A percentile compares a stretch with the other conserved stretches of the same genome.
phyloP scores from a whole-genome alignment of 768 basidiomycete genomes.

The Coprinellus aureogranulatus region DNA sequence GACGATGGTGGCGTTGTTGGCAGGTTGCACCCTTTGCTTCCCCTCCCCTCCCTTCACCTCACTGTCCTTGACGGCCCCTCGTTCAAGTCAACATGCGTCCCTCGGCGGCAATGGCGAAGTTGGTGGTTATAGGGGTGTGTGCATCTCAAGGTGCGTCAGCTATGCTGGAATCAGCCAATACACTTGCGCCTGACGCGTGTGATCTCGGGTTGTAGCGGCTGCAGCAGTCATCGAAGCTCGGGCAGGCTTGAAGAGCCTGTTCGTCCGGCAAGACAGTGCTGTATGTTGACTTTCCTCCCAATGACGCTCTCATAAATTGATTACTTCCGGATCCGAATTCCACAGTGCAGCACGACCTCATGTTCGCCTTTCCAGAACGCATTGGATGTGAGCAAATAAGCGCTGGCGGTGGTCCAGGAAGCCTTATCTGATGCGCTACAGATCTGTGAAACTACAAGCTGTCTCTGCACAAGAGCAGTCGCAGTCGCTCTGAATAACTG shows the following conservation, averaged over 20 bases:
- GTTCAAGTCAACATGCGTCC: background rate
- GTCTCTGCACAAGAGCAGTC: slow-evolving; percentile 25
- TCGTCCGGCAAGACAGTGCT: background rate
- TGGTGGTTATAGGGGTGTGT: background rate
- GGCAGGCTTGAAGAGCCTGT: background rate
- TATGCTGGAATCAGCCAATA: background rate
- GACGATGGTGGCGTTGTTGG: background rate
- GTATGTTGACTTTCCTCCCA: background rate
- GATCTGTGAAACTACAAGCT: slow-evolving; percentile 23
- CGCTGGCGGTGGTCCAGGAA: no score
- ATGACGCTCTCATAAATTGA: background rate
- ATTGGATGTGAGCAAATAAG: background rate
- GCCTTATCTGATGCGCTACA: slow-evolving; percentile 4
- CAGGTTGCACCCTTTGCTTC: background rate
- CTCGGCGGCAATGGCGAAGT: background rate
- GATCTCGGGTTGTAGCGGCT: background rate
- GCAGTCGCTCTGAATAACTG: slow-evolving; percentile 25
- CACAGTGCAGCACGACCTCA: slow-evolving; percentile 2
- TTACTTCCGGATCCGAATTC: background rate
- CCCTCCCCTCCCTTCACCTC: background rate
- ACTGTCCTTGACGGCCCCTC: background rate
- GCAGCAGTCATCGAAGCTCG: background rate
- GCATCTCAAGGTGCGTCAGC: background rate
- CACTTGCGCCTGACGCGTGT: background rate
- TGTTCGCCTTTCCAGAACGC: slow-evolving; percentile 7